Conservation (phyloP, 164 flowering plant genomes). For the Pachysandra terminalis region DNA sequence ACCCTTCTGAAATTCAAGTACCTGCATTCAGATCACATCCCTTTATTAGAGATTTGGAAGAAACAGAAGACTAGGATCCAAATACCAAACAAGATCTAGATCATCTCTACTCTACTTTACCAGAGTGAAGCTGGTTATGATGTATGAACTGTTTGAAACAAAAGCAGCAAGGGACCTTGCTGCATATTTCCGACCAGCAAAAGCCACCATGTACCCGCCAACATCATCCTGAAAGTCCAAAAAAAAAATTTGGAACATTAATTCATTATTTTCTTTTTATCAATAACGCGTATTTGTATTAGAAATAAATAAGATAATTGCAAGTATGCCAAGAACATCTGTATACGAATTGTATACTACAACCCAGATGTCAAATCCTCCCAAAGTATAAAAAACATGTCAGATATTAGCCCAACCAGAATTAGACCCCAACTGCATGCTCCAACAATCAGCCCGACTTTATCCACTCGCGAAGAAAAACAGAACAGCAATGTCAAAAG, state of each 20-base stretch:
- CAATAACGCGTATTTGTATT: too few relatives aligned
- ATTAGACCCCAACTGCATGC: too few relatives aligned
- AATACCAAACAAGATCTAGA: background rate
- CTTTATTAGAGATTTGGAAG: background rate
- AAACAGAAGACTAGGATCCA: background rate
- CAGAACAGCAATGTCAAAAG: too few relatives aligned
- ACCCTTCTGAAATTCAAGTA: conserved; percentile 84
- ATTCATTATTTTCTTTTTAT: too few relatives aligned
- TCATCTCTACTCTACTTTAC: conserved; percentile 36
- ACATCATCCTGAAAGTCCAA: conserved; percentile 37
- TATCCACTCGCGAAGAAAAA: too few relatives aligned
- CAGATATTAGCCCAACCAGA: too few relatives aligned
- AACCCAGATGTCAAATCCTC: too few relatives aligned
- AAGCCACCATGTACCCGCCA: conserved; percentile 97
- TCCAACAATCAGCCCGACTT: too few relatives aligned
- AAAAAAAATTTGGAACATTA: background rate
- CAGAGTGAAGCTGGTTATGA: conserved; percentile 88
- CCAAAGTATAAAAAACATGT: too few relatives aligned
- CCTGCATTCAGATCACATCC: conserved; percentile 36
- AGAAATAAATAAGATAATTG: too few relatives aligned
- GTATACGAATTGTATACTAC: too few relatives aligned
- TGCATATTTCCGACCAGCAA: conserved; percentile 96
- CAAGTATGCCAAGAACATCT: too few relatives aligned
- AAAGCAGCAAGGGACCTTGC: conserved; percentile 81
- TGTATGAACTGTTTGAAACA: conserved; percentile 70